Base-by-base conservation (phyloP, 2,329 filamentous ascomycete species). In the Pyrenophora tritici-repentis region DNA sequence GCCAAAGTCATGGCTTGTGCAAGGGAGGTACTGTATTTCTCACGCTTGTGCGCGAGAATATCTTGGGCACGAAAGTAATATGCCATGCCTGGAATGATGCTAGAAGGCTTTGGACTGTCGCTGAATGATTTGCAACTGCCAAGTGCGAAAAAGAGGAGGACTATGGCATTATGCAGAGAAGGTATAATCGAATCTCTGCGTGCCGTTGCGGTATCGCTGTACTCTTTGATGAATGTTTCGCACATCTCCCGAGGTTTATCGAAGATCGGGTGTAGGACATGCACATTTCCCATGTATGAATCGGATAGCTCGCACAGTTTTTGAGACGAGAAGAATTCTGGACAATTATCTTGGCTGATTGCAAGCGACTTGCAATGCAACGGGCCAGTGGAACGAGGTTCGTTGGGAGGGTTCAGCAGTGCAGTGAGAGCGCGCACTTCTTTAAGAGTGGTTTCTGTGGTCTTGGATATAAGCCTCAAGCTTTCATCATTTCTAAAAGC, bases 131-230 rank as follows among this genome's bases (percentile, higher is more conserved):
- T 8, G 26, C 18, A 40, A 16, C 29, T 40, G 13, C 43, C 18
- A 33, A 47, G 24, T 29, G 34, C 29, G 7, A 47, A 20, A 40
- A 47, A 35, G 24, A 47, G 29, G 17, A 47, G 26, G 4, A 22
- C 29, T 1, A 26, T 37, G n/a, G 36, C 36, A 35, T 47, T 47
- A 3, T n/a, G 16, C 18, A 40, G 10, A 18, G 14, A 16, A 4
- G 18, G 17, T 5, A 3, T 31, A 6, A 47, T 32, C 9, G 20
- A 22, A 26, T 35, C 12, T 4, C 13, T 34, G 4, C 3, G 18
- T 31, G 12, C 10, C n/a, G n/a, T 5, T 47, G 14, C 26, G 10
- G 3, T 20, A 47, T 37, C 10, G 10, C 33, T 33, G 17, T 46
- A 29, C 20, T 39, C 36, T 34, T 40, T 4, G 14, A 47, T 32